Percentiles rank a stretch among this genome's conserved stretches.
Conservation (phyloP, 1,284 basidiomycete species). For the Moesziomyces sp. region DNA sequence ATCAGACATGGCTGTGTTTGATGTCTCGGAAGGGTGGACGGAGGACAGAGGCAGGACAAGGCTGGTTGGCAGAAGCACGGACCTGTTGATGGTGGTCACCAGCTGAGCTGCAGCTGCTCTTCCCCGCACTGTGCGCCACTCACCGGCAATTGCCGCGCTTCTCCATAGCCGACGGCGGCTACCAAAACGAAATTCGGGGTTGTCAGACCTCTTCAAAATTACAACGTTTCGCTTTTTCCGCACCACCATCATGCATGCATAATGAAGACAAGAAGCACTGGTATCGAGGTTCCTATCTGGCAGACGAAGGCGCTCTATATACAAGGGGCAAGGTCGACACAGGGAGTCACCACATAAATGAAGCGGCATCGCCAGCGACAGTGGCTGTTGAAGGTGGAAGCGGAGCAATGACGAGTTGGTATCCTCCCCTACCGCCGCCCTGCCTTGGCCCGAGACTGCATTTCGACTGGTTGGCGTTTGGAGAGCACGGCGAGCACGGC, state of each 20-base stretch:
- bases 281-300: too few species aligned
- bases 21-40: too few species aligned
- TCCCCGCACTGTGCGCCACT: constrained; percentile 4
- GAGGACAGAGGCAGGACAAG: not conserved
- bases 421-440: not conserved
- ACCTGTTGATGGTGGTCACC: not conserved
- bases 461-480: too few species aligned
- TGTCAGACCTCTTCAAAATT: too few species aligned
- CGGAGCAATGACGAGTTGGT: constrained; percentile 16
- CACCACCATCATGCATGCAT: too few species aligned
- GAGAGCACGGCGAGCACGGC: not conserved
- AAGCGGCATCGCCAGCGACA: constrained; percentile 2
- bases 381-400: not conserved
- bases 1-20: constrained; percentile 21
- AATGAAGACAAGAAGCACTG: too few species aligned
- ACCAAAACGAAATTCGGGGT: too few species aligned
- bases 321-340: not conserved
- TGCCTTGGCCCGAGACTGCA: not conserved
- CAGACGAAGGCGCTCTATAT: not conserved
- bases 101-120: not conserved
- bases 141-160: not conserved
- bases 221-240: too few species aligned
- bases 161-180: not conserved
- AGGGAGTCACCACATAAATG: constrained; percentile 14
- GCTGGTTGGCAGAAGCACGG: not conserved